These are phyloP conservation scores for Yamadazyma olivae DNA, from an alignment of 805 yeast species.

Conservation along the genomic window DNA sequence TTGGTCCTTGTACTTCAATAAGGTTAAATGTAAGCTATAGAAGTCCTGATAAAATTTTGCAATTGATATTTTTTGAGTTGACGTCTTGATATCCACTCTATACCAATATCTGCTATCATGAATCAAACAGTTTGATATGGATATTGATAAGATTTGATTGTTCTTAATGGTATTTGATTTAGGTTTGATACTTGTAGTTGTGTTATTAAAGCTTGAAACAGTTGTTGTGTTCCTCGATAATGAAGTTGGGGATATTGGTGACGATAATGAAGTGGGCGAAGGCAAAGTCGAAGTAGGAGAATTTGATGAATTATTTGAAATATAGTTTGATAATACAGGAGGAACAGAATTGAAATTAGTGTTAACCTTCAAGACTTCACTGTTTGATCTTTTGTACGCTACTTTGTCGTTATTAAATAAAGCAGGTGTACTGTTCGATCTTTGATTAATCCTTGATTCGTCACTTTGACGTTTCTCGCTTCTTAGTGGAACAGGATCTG, in stretches of 20 bases:
- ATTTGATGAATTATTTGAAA: too few species aligned
- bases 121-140: conserved; percentile 27
- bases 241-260: neutral
- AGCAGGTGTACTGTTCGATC: conserved; percentile 1
- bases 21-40: conserved; percentile 26
- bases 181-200: too few species aligned
- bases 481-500: conserved; percentile 25
- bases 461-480: too few species aligned
- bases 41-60: conserved; percentile 37
- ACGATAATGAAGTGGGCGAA: neutral
- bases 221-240: too few species aligned
- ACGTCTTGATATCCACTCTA: conserved; percentile 22
- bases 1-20: conserved; percentile 9
- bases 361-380: neutral
- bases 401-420: neutral
- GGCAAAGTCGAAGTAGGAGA: neutral
- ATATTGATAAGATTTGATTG: conserved; percentile 4
- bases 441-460: too few species aligned
- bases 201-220: too few species aligned
- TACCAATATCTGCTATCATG: conserved; percentile 31
- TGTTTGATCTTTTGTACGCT: neutral
- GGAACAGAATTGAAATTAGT: neutral
- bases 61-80: conserved; percentile 17
- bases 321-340: too few species aligned
- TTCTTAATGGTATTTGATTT: too few species aligned